These are phyloP conservation scores for Aschersonia sp. DNA, from an alignment of 2,329 filamentous ascomycete species.

Conservation along the genomic window DNA sequence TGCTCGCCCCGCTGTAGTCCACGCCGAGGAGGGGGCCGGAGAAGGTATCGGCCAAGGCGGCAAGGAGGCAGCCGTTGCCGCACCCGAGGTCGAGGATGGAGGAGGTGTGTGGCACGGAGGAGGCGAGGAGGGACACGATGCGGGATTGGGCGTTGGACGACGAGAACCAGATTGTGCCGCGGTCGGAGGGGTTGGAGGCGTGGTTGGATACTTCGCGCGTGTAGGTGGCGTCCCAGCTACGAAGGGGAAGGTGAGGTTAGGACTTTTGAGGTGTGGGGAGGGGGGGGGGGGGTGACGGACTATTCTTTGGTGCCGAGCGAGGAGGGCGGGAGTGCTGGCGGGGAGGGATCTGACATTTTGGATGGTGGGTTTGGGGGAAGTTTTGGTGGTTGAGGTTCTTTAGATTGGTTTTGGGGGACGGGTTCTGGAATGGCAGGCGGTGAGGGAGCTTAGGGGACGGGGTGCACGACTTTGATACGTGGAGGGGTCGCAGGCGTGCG, in stretches of 20 bases:
- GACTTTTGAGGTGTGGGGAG: background rate
- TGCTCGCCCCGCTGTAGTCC: conserved; percentile 68
- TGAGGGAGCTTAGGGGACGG: no score
- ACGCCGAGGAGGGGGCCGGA: conserved; percentile 75
- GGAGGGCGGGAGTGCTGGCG: conserved; percentile 49
- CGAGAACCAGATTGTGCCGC: conserved; percentile 91
- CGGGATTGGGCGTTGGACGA: conserved; percentile 80
- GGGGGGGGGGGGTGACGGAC: conserved; percentile 32
- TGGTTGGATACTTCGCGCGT: conserved; percentile 58
- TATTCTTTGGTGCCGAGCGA: conserved; percentile 82
- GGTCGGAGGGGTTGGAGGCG: conserved; percentile 56
- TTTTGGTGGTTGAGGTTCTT: no score
- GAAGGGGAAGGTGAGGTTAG: background rate
- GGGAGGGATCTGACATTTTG: background rate
- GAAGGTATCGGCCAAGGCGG: conserved; percentile 50
- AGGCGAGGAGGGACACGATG: conserved; percentile 54
- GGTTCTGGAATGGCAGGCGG: no score
- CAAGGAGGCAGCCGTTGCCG: conserved; percentile 86
- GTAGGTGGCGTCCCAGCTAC: conserved; percentile 67
- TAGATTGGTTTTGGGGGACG: no score
- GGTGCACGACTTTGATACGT: no score
- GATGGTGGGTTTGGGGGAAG: no score
- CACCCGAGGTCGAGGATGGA: conserved; percentile 73
- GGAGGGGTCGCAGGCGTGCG: no score
- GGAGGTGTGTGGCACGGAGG: conserved; percentile 39